Conservation (phyloP, 371 early-diverging fungal genomes). For the Mucor irregularis region DNA sequence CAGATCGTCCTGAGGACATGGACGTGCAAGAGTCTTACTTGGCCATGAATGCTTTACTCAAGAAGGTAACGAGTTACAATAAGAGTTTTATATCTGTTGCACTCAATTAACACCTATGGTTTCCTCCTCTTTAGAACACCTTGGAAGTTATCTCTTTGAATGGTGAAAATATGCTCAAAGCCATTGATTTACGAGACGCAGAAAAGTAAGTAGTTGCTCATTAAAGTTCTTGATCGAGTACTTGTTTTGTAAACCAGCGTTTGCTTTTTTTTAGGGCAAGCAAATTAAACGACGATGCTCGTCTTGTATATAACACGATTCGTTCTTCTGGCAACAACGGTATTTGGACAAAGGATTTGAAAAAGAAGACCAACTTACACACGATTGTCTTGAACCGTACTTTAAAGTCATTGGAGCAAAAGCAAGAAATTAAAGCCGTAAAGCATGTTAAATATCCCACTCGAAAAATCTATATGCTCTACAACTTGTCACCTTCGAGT, state of each 20-base stretch:
- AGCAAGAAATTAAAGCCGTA: conserved; percentile 86
- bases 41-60: conserved; percentile 52
- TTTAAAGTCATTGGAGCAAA: conserved; percentile 84
- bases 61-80: too few species aligned
- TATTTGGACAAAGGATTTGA: conserved; percentile 92
- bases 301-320: conserved; percentile 80
- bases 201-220: conserved; percentile 36
- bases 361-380: conserved; percentile 84
- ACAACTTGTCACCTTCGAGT: conserved; percentile 83
- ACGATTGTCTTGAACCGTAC: conserved; percentile 79
- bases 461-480: conserved; percentile 94
- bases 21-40: conserved; percentile 40
- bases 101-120: background rate
- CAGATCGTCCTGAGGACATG: conserved; percentile 47
- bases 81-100: background rate
- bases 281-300: conserved; percentile 43
- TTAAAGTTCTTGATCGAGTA: background rate
- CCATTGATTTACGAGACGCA: conserved; percentile 38
- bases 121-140: conserved; percentile 16
- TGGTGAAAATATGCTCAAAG: conserved; percentile 43
- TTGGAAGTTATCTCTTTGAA: conserved; percentile 34
- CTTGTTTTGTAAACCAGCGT: background rate
- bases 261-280: conserved; percentile 31
- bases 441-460: conserved; percentile 95
- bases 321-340: conserved; percentile 84